These are phyloP conservation scores for Blastomyces percursus DNA, from an alignment of 2,329 filamentous ascomycete species.

Conservation along the genomic window DNA sequence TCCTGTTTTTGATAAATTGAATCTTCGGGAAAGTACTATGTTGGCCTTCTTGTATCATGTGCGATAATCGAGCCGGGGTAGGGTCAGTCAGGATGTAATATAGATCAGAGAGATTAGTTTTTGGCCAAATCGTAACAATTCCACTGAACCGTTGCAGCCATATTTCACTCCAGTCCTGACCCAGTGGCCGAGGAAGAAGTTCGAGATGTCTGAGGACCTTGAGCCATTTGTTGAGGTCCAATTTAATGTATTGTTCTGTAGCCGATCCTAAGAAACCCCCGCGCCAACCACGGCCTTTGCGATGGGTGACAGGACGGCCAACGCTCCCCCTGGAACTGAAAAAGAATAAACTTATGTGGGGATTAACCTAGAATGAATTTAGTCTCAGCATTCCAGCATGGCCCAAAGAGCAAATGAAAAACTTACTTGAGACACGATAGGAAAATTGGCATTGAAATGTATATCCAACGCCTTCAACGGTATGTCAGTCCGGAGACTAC, in stretches of 20 bases:
- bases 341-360: conserved; percentile 98
- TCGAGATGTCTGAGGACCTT: conserved; percentile 89
- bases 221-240: conserved; percentile 96
- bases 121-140: conserved; percentile 94
- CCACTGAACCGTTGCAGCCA: conserved; percentile 94
- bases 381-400: background rate
- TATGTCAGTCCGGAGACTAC: conserved; percentile 85
- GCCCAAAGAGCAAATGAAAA: background rate
- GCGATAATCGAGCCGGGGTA: conserved; percentile 58
- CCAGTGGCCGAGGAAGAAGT: conserved; percentile 75
- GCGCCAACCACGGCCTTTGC: conserved; percentile 85
- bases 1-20: conserved; percentile 77
- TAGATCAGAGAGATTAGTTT: conserved; percentile 67
- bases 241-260: conserved; percentile 86
- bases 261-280: conserved; percentile 90
- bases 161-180: conserved; percentile 93
- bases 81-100: conserved; percentile 79
- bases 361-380: conserved; percentile 64
- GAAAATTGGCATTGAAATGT: conserved; percentile 98
- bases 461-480: conserved; percentile 88
- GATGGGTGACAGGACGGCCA: conserved; percentile 85
- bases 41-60: conserved; percentile 85
- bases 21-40: conserved; percentile 84
- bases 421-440: conserved; percentile 57
- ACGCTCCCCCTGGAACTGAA: conserved; percentile 89